Conservation (phyloP, 768 basidiomycete species). For the Lentinula sp. region DNA sequence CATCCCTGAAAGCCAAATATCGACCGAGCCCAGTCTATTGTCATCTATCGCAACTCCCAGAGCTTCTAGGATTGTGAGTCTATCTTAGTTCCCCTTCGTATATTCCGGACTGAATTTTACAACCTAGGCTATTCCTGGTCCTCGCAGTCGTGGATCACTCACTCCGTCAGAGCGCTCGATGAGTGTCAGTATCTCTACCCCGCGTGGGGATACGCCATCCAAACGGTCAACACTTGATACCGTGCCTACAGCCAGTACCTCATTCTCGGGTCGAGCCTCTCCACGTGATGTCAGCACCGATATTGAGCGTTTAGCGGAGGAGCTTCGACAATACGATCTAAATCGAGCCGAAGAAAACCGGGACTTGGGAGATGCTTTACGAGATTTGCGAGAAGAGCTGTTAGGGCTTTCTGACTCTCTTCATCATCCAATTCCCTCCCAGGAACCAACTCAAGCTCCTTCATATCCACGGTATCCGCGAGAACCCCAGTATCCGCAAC, state of each 20-base stretch:
- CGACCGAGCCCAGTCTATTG: slow-evolving; percentile 10
- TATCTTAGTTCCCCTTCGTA: slow-evolving; percentile 3
- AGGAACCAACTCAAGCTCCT: neutral
- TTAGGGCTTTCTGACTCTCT: slow-evolving; percentile 55
- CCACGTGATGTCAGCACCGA: slow-evolving; percentile 18
- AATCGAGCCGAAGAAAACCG: slow-evolving; percentile 57
- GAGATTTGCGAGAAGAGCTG: slow-evolving; percentile 65
- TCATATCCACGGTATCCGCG: slow-evolving; percentile 10
- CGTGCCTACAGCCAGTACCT: slow-evolving; percentile 33
- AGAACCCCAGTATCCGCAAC: slow-evolving; percentile 6
- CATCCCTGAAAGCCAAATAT: slow-evolving; percentile 4
- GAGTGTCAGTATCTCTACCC: slow-evolving; percentile 47
- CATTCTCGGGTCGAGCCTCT: slow-evolving; percentile 9
- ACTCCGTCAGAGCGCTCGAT: slow-evolving; percentile 25
- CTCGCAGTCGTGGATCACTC: neutral
- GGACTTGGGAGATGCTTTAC: slow-evolving; percentile 61
- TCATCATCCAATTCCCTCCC: slow-evolving; percentile 27
- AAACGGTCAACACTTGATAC: slow-evolving; percentile 41
- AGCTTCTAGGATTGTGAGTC: slow-evolving; percentile 19
- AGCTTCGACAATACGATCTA: slow-evolving; percentile 49
- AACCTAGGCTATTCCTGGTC: neutral
- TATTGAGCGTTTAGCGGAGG: slow-evolving; percentile 45
- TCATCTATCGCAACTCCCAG: slow-evolving; percentile 11
- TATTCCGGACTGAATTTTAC: slow-evolving; percentile 12
- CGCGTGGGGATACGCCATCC: slow-evolving; percentile 41